These are phyloP conservation scores for Cytospora chrysosperma DNA, from an alignment of 2,329 filamentous ascomycete species.

Conservation along the genomic window DNA sequence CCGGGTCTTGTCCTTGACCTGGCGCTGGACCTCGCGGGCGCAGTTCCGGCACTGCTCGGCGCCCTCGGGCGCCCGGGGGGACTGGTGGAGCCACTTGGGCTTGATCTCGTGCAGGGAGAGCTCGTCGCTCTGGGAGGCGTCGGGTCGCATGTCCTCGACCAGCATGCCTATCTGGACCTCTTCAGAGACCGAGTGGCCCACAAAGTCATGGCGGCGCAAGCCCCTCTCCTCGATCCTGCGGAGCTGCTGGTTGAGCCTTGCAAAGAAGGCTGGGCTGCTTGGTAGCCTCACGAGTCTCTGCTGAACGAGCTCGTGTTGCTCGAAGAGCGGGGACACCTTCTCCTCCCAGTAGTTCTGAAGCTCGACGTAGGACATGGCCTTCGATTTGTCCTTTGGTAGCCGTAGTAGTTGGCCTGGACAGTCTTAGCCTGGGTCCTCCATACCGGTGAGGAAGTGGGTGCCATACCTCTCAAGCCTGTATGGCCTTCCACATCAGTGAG, in stretches of 20 bases:
- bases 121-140: neutral
- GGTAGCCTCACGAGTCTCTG: slow-evolving; percentile 52
- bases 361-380: slow-evolving; percentile 43
- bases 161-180: slow-evolving; percentile 65
- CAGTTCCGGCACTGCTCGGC: slow-evolving; percentile 73
- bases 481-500: slow-evolving; percentile 35
- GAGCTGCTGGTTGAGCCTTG: slow-evolving; percentile 54
- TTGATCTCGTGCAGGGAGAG: slow-evolving; percentile 67
- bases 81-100: slow-evolving; percentile 80
- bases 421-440: slow-evolving; percentile 20
- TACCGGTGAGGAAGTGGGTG: neutral
- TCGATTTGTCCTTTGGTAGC: slow-evolving; percentile 56
- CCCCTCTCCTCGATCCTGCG: slow-evolving; percentile 43
- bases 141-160: slow-evolving; percentile 67
- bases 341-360: slow-evolving; percentile 50
- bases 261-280: slow-evolving; percentile 40
- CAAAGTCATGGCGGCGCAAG: slow-evolving; percentile 42
- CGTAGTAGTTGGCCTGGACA: slow-evolving; percentile 54
- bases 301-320: slow-evolving; percentile 50
- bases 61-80: slow-evolving; percentile 63
- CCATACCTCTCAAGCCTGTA: slow-evolving; percentile 15
- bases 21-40: slow-evolving; percentile 49
- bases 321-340: slow-evolving; percentile 56
- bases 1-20: slow-evolving; percentile 33
- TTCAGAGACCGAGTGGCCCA: slow-evolving; percentile 47